Percentiles rank a stretch among this genome's conserved stretches.
phyloP scores from a whole-genome alignment of 495 filamentous ascomycete genomes.

The Penicillium manginii region DNA sequence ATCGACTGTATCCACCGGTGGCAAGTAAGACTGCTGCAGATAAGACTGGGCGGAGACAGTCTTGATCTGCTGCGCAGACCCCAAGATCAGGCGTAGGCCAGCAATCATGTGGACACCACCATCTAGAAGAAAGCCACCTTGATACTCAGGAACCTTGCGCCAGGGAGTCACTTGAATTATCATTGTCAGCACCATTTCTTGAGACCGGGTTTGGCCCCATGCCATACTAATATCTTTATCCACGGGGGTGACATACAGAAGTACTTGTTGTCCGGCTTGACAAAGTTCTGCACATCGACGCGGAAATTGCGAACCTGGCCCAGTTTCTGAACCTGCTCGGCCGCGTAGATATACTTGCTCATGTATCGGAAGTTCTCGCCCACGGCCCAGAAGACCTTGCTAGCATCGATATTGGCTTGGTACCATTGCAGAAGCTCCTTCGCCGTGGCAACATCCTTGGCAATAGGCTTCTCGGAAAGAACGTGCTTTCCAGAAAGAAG shows the following conservation, averaged over 20 bases:
- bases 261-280: conserved; percentile 62
- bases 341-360: conserved; percentile 58
- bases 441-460: conserved; percentile 65
- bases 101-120: conserved; percentile 77
- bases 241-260: conserved; percentile 42
- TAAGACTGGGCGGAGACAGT: conserved; percentile 62
- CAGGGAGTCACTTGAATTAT: conserved; percentile 62
- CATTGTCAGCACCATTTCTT: neutral
- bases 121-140: conserved; percentile 80
- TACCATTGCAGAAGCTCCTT: conserved; percentile 66
- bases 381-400: conserved; percentile 61
- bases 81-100: conserved; percentile 62
- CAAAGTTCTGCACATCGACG: conserved; percentile 54
- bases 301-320: conserved; percentile 70
- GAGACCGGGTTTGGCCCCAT: neutral
- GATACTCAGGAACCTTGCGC: conserved; percentile 71
- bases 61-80: conserved; percentile 44
- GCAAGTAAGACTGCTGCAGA: conserved; percentile 63
- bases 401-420: conserved; percentile 47
- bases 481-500: conserved; percentile 78
- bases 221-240: neutral
- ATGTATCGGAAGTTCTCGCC: conserved; percentile 80
- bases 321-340: conserved; percentile 59
- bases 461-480: conserved; percentile 82
- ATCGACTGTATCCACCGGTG: conserved; percentile 76